phyloP scores from a whole-genome alignment of 257 asterid genomes.

The Paulownia fortunei region DNA sequence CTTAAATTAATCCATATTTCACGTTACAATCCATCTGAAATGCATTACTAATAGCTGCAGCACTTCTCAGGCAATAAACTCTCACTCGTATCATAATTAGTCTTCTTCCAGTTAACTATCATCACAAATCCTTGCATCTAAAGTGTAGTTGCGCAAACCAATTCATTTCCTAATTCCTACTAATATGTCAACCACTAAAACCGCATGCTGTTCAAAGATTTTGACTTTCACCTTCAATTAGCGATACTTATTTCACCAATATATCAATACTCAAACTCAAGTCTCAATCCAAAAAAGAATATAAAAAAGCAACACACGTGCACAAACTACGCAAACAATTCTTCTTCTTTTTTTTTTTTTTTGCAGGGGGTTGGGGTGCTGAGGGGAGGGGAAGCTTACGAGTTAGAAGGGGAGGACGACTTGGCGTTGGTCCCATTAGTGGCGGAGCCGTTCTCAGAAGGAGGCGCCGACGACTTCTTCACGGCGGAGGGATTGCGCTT shows the following conservation, averaged over 20 bases:
- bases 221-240: neutral
- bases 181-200: neutral
- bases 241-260: neutral
- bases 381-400: slow-evolving; percentile 44
- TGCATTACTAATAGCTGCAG: neutral
- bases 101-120: slow-evolving; percentile 1
- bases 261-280: slow-evolving; percentile 8
- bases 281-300: neutral
- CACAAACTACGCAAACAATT: neutral
- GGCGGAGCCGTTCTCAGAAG: slow-evolving; percentile 56
- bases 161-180: neutral
- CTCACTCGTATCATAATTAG: neutral
- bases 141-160: neutral
- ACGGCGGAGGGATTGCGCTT: slow-evolving; percentile 47
- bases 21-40: neutral
- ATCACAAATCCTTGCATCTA: neutral
- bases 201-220: neutral
- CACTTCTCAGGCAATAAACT: neutral
- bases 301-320: neutral
- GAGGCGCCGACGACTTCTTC: slow-evolving; percentile 51
- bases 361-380: neutral
- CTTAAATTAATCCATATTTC: neutral
- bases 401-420: slow-evolving; percentile 58
- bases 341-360: too few relatives aligned
- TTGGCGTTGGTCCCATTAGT: slow-evolving; percentile 47